A percentile compares a stretch with the other conserved stretches of the same genome.
phyloP scores from a whole-genome alignment of 768 basidiomycete species.

The Panaeolus cyanescens region DNA sequence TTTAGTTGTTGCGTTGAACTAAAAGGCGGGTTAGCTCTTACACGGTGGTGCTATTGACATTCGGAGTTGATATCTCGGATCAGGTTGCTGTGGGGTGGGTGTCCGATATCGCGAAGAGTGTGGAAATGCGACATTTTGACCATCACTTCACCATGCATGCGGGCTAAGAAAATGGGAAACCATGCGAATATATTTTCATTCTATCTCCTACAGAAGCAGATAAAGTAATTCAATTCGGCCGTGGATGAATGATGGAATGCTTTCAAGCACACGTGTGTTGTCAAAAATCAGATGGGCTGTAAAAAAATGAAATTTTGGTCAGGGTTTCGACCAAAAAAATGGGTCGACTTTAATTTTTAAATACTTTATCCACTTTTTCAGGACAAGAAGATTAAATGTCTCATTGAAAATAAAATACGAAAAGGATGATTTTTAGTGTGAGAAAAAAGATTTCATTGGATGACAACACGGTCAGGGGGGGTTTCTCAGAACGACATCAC shows the following conservation, averaged over 20 bases:
- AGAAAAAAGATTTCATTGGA: neutral
- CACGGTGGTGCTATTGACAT: neutral
- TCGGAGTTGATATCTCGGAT: neutral
- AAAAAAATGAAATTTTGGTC: neutral
- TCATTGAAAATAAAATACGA: neutral
- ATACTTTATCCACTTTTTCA: neutral
- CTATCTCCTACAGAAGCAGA: neutral
- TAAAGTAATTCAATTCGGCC: neutral
- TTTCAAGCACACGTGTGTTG: neutral
- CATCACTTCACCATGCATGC: neutral
- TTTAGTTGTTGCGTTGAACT: too few species aligned
- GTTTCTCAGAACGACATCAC: neutral
- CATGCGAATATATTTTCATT: neutral
- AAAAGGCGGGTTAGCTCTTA: too few species aligned
- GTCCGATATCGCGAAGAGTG: neutral
- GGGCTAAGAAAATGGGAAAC: neutral
- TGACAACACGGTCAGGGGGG: slow-evolving; percentile 1
- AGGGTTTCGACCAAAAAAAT: neutral
- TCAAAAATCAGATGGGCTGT: neutral
- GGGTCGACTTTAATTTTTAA: neutral
- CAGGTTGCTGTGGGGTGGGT: too few species aligned
- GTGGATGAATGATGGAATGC: neutral
- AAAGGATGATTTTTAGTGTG: neutral
- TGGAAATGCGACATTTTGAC: neutral
- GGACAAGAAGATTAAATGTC: neutral